Evolutionary conservation across 2,329 filamentous ascomycete species (phyloP).

Genomic region (Trichoderma simmonsii): DNA sequence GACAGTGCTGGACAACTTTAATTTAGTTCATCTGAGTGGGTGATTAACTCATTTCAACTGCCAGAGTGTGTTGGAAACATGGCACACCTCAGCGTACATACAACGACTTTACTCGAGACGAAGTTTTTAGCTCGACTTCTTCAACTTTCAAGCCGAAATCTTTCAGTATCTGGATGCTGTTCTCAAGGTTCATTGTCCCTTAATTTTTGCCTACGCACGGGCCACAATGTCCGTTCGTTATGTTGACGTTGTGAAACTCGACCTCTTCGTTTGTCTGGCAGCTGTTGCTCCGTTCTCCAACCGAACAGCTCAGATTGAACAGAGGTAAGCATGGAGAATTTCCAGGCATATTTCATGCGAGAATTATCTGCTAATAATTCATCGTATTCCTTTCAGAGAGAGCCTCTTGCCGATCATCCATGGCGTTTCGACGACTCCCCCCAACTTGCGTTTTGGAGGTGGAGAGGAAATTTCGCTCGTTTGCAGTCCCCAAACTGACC

Average conservation of each 20-base stretch:
- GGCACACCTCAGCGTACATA: not conserved
- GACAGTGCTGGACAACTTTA: not conserved
- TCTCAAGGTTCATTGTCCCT: too few species aligned
- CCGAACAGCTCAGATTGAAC: not conserved
- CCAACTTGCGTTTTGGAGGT: not conserved
- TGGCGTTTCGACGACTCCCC: not conserved
- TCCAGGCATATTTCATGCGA: not conserved
- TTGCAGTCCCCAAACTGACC: not conserved
- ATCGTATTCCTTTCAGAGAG: not conserved
- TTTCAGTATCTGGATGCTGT: too few species aligned
- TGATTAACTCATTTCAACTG: not conserved
- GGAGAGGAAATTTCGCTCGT: not conserved
- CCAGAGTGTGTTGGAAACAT: not conserved
- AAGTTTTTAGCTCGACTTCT: not conserved
- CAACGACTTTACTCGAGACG: not conserved
- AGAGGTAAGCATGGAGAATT: not conserved
- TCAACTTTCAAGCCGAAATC: not conserved
- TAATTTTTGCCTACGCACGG: not conserved
- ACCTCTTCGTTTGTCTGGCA: not conserved
- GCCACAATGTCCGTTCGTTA: not conserved
- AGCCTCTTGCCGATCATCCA: not conserved
- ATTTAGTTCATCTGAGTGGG: not conserved
- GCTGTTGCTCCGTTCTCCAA: not conserved
- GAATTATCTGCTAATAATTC: not conserved
- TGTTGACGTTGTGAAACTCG: not conserved